Conservation (phyloP, 179 eudicot genomes). For the Vitellaria paradoxa region DNA sequence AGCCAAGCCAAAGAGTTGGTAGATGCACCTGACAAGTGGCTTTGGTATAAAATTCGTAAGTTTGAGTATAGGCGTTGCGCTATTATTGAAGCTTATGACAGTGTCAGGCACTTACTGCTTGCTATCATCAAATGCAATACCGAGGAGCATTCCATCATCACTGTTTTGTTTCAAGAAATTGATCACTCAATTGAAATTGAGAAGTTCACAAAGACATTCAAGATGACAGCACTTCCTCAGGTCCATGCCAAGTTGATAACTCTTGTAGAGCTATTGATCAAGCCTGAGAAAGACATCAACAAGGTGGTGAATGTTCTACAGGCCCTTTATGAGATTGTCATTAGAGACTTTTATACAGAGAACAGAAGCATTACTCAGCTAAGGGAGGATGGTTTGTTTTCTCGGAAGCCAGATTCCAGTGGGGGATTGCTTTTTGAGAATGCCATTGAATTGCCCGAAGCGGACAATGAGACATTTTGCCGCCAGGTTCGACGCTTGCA, state of each 20-base stretch:
- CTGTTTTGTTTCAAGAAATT: slow-evolving; percentile 71
- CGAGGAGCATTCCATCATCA: slow-evolving; percentile 74
- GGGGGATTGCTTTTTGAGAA: slow-evolving; percentile 66
- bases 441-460: slow-evolving; percentile 66
- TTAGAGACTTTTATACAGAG: slow-evolving; percentile 66
- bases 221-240: slow-evolving; percentile 55
- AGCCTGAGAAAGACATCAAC: slow-evolving; percentile 48
- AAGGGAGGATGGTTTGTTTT: slow-evolving; percentile 86
- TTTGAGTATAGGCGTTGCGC: slow-evolving; percentile 86
- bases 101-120: slow-evolving; percentile 65
- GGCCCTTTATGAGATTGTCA: slow-evolving; percentile 73
- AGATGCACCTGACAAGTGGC: slow-evolving; percentile 88
- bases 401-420: slow-evolving; percentile 44
- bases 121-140: slow-evolving; percentile 48
- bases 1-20: slow-evolving; percentile 88
- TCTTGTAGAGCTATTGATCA: slow-evolving; percentile 52
- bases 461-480: slow-evolving; percentile 59
- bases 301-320: slow-evolving; percentile 79
- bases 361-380: slow-evolving; percentile 54
- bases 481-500: slow-evolving; percentile 78
- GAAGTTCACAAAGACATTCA: slow-evolving; percentile 70
- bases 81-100: slow-evolving; percentile 80
- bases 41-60: slow-evolving; percentile 85
- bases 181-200: slow-evolving; percentile 72
- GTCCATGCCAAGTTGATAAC: slow-evolving; percentile 65